Base-by-base conservation (phyloP, 2,329 filamentous ascomycete species). In the Cadophora sp. region DNA sequence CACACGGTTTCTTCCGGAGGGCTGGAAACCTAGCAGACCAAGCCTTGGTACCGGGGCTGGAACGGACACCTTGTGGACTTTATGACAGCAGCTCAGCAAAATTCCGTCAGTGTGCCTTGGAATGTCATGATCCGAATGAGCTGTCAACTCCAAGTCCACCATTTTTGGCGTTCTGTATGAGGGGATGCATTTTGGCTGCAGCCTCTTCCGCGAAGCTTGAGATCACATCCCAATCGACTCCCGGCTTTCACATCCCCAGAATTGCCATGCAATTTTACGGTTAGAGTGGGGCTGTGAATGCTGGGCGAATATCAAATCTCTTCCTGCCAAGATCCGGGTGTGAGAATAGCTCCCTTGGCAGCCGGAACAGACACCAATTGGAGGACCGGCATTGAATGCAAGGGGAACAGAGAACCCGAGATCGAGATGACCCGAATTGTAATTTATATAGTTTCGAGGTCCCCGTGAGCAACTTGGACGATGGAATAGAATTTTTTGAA, bases 271-370 rank as follows among this genome's bases (percentile, higher is more conserved):
- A 58, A 27, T 1, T 39, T 41, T 33, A 41, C 20, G 20, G 33
- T 27, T 14, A 18, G 14, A 27, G 33, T 9, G n/a, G n/a, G 33
- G 55, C 36, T 24, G 33, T 24, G 20, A 58, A 58, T 43, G 33
- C 55, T 58, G 55, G 55, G 55, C 55, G 14, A 58, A 58, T 30
- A 22, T 58, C 36, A 27, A 24, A 41, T 58, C 36, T 58, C 55
- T 39, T 58, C 33, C 36, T 58, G 55, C 55, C 55, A 58, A 58
- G 55, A 43, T 43, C 2, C 33, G 41, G 33, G 36, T 24, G 36
- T 14, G 30, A 24, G 3, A 18, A 39, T 24, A 41, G 33, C 24
- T 27, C 4, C 18, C 55, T 58, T 58, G 55, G 55, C 55, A n/a
- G 20, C 36, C 33, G 55, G 55, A 58, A 39, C 36, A 27, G 33